Evolutionary conservation across 129 eudicot genomes (phyloP).

Genomic region (Helichrysum umbraculigerum): DNA sequence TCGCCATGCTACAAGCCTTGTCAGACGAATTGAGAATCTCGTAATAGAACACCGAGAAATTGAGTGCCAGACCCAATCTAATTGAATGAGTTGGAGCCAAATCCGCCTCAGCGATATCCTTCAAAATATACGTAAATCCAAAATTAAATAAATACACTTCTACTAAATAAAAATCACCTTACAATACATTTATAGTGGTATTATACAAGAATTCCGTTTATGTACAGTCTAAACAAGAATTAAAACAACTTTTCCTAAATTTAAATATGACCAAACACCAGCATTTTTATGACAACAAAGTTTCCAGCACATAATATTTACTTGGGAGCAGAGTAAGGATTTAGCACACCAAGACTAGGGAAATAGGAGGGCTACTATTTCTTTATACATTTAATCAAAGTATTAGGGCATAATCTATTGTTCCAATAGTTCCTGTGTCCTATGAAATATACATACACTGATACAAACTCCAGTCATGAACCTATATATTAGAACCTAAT

Average conservation of each 20-base stretch:
- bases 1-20: constrained; percentile 84
- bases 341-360: neutral
- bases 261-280: neutral
- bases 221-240: neutral
- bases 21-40: constrained; percentile 82
- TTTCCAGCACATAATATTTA: neutral
- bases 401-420: too few relatives aligned
- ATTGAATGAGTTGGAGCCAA: constrained; percentile 78
- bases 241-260: neutral
- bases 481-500: too few relatives aligned
- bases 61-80: constrained; percentile 78
- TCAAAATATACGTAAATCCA: constrained; percentile 21
- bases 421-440: too few relatives aligned
- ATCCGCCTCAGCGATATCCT: constrained; percentile 83
- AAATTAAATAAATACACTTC: neutral
- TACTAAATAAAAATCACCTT: neutral
- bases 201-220: constrained; percentile 4
- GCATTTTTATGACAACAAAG: too few relatives aligned
- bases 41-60: constrained; percentile 79
- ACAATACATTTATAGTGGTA: constrained; percentile 10
- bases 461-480: too few relatives aligned
- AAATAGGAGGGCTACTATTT: constrained; percentile 1
- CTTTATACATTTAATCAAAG: neutral
- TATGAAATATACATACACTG: too few relatives aligned
- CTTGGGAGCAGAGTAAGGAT: constrained; percentile 1